These are phyloP conservation scores for Saccharomyces uvarum DNA, from an alignment of 1,139 yeast genomes.

Conservation along the genomic window DNA sequence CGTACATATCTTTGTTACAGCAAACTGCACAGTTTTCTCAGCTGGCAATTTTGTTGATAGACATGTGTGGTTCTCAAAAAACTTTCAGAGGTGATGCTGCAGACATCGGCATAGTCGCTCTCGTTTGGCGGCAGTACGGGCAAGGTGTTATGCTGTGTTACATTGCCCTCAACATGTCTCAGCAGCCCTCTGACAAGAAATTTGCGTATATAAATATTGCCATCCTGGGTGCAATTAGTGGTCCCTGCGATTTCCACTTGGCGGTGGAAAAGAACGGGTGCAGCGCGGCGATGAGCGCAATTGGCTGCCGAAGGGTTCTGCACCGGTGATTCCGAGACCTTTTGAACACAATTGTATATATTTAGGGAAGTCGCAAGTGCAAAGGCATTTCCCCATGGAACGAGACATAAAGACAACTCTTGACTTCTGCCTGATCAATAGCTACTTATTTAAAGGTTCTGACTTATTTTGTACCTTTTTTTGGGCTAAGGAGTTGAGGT, in stretches of 20 bases:
- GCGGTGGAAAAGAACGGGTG: not conserved
- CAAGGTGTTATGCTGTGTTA: not conserved
- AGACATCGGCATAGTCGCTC: not conserved
- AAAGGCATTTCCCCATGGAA: not conserved
- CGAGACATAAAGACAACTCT: not conserved
- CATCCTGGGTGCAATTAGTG: not conserved
- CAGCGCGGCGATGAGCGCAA: conserved; percentile 1
- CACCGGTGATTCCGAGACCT: conserved; percentile 1
- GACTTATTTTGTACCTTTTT: not conserved
- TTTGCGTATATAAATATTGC: not conserved
- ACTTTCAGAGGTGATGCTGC: too few relatives aligned
- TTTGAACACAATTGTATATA: not conserved
- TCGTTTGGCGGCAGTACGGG: not conserved
- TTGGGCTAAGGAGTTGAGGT: not conserved
- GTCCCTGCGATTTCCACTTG: not conserved
- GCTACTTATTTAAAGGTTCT: not conserved
- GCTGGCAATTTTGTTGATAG: not conserved
- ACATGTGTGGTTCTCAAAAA: not conserved
- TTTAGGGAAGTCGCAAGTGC: not conserved
- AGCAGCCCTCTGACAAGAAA: not conserved
- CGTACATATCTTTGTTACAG: conserved; percentile 57
- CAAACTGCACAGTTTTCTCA: conserved; percentile 34
- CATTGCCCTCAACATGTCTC: not conserved
- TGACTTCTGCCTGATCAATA: not conserved
- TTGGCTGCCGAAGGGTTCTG: not conserved